phyloP scores from a whole-genome alignment of 2,329 filamentous ascomycete species.

The Aspergillus eucalypticola region DNA sequence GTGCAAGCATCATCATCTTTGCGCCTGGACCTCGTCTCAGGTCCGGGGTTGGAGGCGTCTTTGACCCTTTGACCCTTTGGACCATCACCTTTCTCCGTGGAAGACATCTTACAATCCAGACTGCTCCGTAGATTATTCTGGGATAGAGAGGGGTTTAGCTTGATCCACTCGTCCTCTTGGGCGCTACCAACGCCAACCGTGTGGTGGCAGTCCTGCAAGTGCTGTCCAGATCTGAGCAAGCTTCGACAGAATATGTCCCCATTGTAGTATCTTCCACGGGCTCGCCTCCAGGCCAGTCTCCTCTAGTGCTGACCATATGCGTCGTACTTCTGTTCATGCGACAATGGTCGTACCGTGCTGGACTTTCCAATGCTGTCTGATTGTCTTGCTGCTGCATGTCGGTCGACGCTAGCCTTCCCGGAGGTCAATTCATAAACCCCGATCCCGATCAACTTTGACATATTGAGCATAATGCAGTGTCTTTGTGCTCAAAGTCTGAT shows the following conservation, averaged over 20 bases:
- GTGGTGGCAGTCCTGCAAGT: neutral
- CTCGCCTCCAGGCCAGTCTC: neutral
- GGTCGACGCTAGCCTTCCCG: neutral
- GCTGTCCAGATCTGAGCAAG: neutral
- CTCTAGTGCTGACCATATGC: neutral
- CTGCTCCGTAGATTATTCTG: neutral
- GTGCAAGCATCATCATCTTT: conserved; percentile 3
- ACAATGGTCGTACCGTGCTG: neutral
- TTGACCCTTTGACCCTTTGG: neutral
- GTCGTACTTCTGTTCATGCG: conserved; percentile 1
- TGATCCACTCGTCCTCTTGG: conserved; percentile 22
- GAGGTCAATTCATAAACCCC: neutral
- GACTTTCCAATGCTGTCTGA: neutral
- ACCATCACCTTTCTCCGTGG: neutral
- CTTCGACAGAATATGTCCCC: neutral
- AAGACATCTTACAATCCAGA: neutral
- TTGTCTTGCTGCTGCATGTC: neutral
- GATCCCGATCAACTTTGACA: neutral
- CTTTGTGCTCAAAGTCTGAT: neutral
- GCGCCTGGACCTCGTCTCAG: conserved; percentile 14
- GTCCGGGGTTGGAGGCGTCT: conserved; percentile 4
- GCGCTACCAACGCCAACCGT: conserved; percentile 11
- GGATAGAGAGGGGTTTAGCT: neutral
- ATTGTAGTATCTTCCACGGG: neutral
- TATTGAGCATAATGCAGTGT: neutral